phyloP scores from a whole-genome alignment of 331 rosid genomes.

The Arachis monticola region DNA sequence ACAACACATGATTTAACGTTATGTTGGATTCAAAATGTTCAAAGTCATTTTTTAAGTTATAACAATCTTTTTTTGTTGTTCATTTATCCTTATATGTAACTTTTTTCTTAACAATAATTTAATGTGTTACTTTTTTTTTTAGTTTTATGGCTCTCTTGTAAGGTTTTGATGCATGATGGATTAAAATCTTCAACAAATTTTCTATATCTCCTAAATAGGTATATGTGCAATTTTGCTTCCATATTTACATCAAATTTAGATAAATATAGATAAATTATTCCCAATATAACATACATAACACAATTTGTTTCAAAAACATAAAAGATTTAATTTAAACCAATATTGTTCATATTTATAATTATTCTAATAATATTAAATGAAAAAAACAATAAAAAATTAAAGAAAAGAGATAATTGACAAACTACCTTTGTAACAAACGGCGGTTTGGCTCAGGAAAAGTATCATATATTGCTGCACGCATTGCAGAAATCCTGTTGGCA shows the following conservation, averaged over 20 bases:
- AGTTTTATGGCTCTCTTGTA: slow-evolving; percentile 7
- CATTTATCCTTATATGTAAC: too few relatives aligned
- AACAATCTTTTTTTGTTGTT: too few relatives aligned
- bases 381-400: slow-evolving; percentile 58
- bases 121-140: not conserved
- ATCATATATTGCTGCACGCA: slow-evolving; percentile 86
- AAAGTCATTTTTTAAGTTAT: too few relatives aligned
- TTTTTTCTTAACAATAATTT: too few relatives aligned
- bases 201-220: not conserved
- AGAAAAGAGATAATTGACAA: not conserved
- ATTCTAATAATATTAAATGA: not conserved
- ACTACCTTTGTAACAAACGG: slow-evolving; percentile 83
- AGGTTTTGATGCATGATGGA: not conserved
- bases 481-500: slow-evolving; percentile 62
- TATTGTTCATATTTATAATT: not conserved
- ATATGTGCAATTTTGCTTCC: not conserved
- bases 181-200: slow-evolving; percentile 7
- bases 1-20: too few relatives aligned
- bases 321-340: not conserved
- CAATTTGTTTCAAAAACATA: not conserved
- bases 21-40: too few relatives aligned
- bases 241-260: not conserved
- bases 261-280: not conserved
- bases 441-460: slow-evolving; percentile 98
- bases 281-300: not conserved